A percentile compares a stretch with the other conserved stretches of the same genome.
phyloP scores from a whole-genome alignment of 2,329 filamentous ascomycete genomes.

The Fusarium xylarioides region DNA sequence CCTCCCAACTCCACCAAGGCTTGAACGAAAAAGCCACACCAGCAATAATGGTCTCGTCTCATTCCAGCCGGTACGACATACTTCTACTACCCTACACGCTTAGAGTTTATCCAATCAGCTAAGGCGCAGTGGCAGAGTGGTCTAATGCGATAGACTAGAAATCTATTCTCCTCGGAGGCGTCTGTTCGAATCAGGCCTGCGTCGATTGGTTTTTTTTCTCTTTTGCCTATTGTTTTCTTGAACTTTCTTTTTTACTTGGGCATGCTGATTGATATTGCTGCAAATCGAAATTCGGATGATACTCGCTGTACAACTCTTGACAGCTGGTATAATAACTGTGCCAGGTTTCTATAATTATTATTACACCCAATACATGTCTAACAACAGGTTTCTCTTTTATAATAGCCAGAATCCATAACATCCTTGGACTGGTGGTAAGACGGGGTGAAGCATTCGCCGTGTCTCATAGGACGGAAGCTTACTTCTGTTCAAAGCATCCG shows the following conservation, averaged over 20 bases:
- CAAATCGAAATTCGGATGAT: background rate
- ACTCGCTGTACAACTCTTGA: background rate
- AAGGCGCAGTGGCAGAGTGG: slow-evolving; percentile 34
- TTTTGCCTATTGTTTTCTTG: fast-evolving
- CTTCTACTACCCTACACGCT: fast-evolving
- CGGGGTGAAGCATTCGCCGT: background rate
- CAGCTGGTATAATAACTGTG: too few species aligned
- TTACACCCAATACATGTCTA: too few species aligned
- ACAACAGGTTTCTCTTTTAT: too few species aligned
- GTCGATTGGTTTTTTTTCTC: slow-evolving; percentile 7
- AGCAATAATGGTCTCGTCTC: background rate
- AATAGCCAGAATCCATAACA: too few species aligned
- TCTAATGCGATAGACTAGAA: slow-evolving; percentile 36
- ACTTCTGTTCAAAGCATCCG: background rate
- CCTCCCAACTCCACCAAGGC: background rate
- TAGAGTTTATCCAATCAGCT: background rate
- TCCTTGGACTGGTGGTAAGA: background rate
- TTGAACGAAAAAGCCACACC: background rate
- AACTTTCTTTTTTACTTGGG: background rate
- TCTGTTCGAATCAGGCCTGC: slow-evolving; percentile 34
- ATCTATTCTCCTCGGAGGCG: slow-evolving; percentile 34
- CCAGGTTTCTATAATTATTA: too few species aligned
- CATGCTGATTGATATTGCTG: too few species aligned
- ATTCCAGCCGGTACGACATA: fast-evolving
- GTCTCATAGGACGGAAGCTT: background rate